Base-by-base conservation (phyloP, 495 filamentous ascomycete species). In the Neurospora pannonica region DNA sequence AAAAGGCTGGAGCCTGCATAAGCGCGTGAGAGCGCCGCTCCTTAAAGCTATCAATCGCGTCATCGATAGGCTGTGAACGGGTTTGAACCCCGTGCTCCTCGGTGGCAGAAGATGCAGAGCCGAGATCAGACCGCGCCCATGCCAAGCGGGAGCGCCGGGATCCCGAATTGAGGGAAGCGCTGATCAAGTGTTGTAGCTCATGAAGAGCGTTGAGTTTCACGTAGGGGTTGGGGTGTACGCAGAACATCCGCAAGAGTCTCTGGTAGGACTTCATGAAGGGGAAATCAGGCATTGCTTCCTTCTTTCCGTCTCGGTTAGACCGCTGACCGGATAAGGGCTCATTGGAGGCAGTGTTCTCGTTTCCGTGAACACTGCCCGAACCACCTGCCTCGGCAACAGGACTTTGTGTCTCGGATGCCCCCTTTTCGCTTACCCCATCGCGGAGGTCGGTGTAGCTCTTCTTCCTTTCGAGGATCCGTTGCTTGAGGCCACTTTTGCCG, bases 181-280 rank as follows among this genome's bases (percentile, higher is more conserved):
- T 85, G 73, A 97, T 92, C 42, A 98, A 83, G 48, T 91, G 90
- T 77, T 96, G 89, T 19, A 98, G 86, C 80, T 98, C 94, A 70
- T 90, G 91, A 3, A 98, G 86, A 0, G 93, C 92, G 76, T 92
- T 91, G 21, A 98, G 88, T 79, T 98, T 98, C 70, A 90, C 87
- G 77, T 91, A 93, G 0, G 95, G 95, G 77, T 97, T 97, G 3
- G 93, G 93, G 78, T 96, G 94, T 5, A 93, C 92, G 21, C 94
- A 96, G 77, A 98, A 97, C 79, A 93, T 94, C 71, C 91, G 89
- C 28, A 97, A 84, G 0, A 98, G 87, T 34, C 90, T 90, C 76
- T 90, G 89, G 82, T 95, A 98, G 6, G 94, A 92, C 67, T 89
- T 86, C 48, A 85, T 84, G 75, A 94, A 95, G 1, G 92, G 90